Percentiles rank a stretch among this genome's conserved stretches.
These are phyloP conservation scores for Acanthamoeba castellanii DNA, from an alignment of 208 protist species.

Conservation along the genomic window DNA sequence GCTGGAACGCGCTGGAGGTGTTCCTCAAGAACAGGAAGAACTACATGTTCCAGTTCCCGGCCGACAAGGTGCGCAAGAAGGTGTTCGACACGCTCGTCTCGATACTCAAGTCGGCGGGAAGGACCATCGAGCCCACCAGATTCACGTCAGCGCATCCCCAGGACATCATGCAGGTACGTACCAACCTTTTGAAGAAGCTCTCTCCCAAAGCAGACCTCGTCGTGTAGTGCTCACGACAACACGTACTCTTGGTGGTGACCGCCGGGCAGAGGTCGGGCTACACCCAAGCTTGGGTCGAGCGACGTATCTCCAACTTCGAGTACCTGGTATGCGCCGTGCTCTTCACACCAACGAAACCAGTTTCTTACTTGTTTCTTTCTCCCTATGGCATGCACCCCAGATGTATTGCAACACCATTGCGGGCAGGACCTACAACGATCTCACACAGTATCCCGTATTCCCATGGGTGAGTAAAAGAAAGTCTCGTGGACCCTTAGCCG, in stretches of 20 bases:
- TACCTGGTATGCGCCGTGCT: conserved; percentile 93
- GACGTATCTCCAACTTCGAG: conserved; percentile 97
- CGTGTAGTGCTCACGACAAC: not conserved
- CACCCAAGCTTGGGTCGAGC: conserved; percentile 93
- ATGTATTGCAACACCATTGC: conserved; percentile 97
- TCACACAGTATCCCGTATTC: conserved; percentile 99
- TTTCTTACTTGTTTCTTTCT: conserved; percentile 89
- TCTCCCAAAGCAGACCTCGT: no score
- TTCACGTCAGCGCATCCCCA: conserved; percentile 87
- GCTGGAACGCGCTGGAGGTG: conserved; percentile 93
- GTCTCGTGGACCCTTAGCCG: not conserved
- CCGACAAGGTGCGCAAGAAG: conserved; percentile 70
- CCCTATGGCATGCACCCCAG: conserved; percentile 90
- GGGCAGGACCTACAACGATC: conserved; percentile 95
- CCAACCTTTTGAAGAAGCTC: conserved; percentile 77
- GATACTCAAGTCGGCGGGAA: conserved; percentile 10
- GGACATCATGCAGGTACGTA: conserved; percentile 94
- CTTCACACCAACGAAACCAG: conserved; percentile 86
- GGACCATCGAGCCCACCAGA: conserved; percentile 89
- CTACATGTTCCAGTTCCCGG: conserved; percentile 92
- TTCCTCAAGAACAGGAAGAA: conserved; percentile 92
- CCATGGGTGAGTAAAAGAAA: conserved; percentile 94
- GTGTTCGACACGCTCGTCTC: conserved; percentile 71
- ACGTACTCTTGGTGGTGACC: not conserved
- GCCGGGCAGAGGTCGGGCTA: conserved; percentile 89